Percentiles rank a stretch among this genome's conserved stretches.
These are phyloP conservation scores for Alternaria burnsii DNA, from an alignment of 2,329 filamentous ascomycete genomes.

Conservation along the genomic window DNA sequence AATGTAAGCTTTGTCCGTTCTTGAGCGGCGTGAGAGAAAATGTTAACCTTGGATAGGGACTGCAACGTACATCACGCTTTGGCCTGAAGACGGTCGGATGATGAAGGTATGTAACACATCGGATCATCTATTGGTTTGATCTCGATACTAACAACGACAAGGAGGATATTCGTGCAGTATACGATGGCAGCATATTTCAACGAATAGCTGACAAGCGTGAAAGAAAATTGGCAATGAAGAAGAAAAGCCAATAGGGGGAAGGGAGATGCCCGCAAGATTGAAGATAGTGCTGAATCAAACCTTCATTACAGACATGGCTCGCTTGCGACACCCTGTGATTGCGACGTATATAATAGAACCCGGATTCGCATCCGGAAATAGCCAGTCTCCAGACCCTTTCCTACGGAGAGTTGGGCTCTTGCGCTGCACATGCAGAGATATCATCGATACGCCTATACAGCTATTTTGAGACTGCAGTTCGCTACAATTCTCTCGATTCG, in stretches of 20 bases:
- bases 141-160: neutral
- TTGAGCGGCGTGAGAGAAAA: neutral
- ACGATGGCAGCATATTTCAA: conserved; percentile 63
- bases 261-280: neutral
- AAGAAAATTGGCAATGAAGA: neutral
- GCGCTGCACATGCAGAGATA: fast-evolving
- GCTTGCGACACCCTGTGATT: neutral
- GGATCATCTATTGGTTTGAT: neutral
- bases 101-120: conserved; percentile 50
- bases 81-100: conserved; percentile 65
- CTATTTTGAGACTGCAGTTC: neutral
- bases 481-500: neutral
- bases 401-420: fast-evolving
- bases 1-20: conserved; percentile 44
- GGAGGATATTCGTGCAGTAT: conserved; percentile 64
- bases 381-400: neutral
- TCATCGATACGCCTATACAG: neutral
- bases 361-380: neutral
- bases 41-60: conserved; percentile 46
- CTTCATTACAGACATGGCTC: neutral
- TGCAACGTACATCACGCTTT: conserved; percentile 62
- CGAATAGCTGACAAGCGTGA: conserved; percentile 29
- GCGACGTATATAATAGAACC: neutral
- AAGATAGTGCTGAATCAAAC: neutral
- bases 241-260: neutral